Evolutionary conservation across 352 stramenopile species (phyloP).

Genomic region (Thalassiosira livingstoniorum): DNA sequence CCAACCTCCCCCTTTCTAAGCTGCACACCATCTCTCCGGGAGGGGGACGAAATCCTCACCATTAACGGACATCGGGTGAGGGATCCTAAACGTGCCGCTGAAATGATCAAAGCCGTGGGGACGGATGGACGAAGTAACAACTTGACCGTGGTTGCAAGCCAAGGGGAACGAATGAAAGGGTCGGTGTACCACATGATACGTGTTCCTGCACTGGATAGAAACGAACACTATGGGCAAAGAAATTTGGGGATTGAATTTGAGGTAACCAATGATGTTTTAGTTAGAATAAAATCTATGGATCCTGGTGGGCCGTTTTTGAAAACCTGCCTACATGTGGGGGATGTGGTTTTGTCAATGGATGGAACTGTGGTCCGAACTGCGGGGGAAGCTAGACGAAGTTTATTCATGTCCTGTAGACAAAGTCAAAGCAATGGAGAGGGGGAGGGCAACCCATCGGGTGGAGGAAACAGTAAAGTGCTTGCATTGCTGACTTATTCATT

Average conservation of each 20-base stretch:
- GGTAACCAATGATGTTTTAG: background rate
- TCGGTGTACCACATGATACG: conserved; percentile 1
- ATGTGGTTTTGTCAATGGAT: conserved; percentile 36
- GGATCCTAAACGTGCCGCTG: conserved; percentile 17
- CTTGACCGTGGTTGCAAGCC: conserved; percentile 22
- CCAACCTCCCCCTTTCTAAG: conserved; percentile 14
- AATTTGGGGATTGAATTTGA: conserved; percentile 16
- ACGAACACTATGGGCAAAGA: background rate
- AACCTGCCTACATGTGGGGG: conserved; percentile 16
- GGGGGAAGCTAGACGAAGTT: background rate
- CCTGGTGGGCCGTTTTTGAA: background rate
- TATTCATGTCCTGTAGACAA: background rate
- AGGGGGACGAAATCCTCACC: conserved; percentile 28
- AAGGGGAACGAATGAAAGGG: conserved; percentile 2
- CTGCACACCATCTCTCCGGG: background rate
- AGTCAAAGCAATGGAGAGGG: background rate
- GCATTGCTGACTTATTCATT: conserved; percentile 31
- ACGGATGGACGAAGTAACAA: no score
- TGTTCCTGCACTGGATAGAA: background rate
- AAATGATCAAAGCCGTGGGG: conserved; percentile 30
- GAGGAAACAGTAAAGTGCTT: conserved; percentile 10
- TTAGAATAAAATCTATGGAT: conserved; percentile 26
- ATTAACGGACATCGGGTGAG: conserved; percentile 31
- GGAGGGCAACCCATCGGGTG: background rate
- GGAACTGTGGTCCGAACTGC: conserved; percentile 5